Percentiles rank a stretch among this genome's conserved stretches.
Conservation (phyloP, 257 asterid genomes). For the Vinca minor region DNA sequence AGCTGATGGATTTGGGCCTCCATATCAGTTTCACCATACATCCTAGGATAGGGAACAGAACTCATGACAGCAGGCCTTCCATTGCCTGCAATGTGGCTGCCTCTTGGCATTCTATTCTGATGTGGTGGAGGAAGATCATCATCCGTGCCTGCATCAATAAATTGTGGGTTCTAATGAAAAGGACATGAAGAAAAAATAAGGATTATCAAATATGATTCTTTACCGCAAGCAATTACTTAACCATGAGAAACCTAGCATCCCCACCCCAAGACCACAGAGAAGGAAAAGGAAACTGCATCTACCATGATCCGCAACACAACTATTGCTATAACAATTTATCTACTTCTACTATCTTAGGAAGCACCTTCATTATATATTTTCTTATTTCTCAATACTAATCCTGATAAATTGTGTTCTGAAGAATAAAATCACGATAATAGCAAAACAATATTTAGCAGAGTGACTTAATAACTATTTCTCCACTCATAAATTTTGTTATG, state of each 20-base stretch:
- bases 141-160: slow-evolving; percentile 64
- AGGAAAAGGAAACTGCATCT: neutral
- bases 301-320: no score
- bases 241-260: neutral
- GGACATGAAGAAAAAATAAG: neutral
- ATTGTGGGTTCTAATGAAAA: slow-evolving; percentile 7
- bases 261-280: neutral
- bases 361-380: no score
- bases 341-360: no score
- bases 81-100: slow-evolving; percentile 67
- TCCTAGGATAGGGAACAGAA: slow-evolving; percentile 54
- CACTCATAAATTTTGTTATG: no score
- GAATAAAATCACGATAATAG: no score
- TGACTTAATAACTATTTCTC: no score
- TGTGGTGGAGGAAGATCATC: slow-evolving; percentile 94
- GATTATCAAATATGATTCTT: neutral
- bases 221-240: neutral
- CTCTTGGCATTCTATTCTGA: slow-evolving; percentile 84
- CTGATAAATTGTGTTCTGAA: no score
- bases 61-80: slow-evolving; percentile 65
- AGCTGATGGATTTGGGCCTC: slow-evolving; percentile 81
- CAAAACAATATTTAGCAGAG: no score
- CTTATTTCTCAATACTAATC: no score
- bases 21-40: slow-evolving; percentile 65
- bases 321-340: no score